Conservation (phyloP, 306 rosid genomes). For the Vicia villosa region DNA sequence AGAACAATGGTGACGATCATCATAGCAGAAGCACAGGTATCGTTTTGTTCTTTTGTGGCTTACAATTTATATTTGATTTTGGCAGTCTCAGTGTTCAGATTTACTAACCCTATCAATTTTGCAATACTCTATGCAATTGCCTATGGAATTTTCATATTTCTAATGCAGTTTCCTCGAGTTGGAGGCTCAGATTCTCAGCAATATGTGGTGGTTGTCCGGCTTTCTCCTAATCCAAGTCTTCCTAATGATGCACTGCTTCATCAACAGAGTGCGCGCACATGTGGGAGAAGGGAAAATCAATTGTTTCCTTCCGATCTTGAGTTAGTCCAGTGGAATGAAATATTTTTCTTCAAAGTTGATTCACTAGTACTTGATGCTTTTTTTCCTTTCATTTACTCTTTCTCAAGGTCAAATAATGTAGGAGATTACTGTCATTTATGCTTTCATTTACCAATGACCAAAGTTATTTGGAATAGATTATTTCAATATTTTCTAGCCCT, state of each 20-base stretch:
- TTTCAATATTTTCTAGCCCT: not conserved
- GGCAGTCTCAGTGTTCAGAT: conserved; percentile 9
- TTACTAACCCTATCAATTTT: not conserved
- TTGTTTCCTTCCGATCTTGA: conserved; percentile 59
- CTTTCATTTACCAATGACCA: conserved; percentile 24
- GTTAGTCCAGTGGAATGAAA: conserved; percentile 87
- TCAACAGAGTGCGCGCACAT: conserved; percentile 89
- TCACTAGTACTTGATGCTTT: conserved; percentile 59
- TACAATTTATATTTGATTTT: conserved; percentile 24
- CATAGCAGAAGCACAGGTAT: conserved; percentile 83
- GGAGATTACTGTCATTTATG: not conserved
- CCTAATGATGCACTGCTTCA: conserved; percentile 50
- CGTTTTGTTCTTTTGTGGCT: conserved; percentile 12
- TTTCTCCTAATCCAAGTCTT: conserved; percentile 57
- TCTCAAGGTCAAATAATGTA: not conserved
- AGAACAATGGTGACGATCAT: conserved; percentile 75
- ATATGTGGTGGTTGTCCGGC: conserved; percentile 72
- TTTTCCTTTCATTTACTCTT: conserved; percentile 25
- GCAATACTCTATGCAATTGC: conserved; percentile 8
- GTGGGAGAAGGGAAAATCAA: conserved; percentile 67
- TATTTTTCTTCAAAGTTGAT: conserved; percentile 93
- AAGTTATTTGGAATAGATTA: conserved; percentile 4
- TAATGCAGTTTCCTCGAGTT: conserved; percentile 71
- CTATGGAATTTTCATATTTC: conserved; percentile 23
- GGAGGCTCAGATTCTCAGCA: conserved; percentile 68